Evolutionary conservation across 177 flowering plant species (phyloP).

Genomic region (Vitis hybrid): DNA sequence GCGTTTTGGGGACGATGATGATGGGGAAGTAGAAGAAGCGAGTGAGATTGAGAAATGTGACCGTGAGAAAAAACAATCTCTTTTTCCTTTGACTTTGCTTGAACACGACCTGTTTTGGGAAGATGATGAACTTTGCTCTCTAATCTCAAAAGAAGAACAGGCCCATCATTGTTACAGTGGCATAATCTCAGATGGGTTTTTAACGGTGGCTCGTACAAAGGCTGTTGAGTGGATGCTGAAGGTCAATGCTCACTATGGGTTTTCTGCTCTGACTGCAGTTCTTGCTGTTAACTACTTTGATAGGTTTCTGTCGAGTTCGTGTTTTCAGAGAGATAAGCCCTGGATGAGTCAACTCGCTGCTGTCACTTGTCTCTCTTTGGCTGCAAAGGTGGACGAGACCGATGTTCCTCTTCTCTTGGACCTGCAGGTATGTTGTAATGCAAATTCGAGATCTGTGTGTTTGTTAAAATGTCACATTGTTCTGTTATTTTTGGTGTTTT

Average conservation of each 20-base stretch:
- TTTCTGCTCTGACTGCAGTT: conserved; percentile 38
- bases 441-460: conserved; percentile 11
- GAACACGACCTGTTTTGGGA: conserved; percentile 45
- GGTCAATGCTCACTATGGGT: conserved; percentile 34
- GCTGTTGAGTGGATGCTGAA: conserved; percentile 45
- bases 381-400: conserved; percentile 65
- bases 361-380: conserved; percentile 64
- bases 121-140: conserved; percentile 34
- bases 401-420: conserved; percentile 62
- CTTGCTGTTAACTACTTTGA: conserved; percentile 59
- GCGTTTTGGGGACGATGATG: conserved; percentile 12
- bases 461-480: conserved; percentile 15
- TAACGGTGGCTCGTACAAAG: conserved; percentile 31
- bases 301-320: conserved; percentile 38
- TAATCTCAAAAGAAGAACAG: conserved; percentile 40
- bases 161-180: conserved; percentile 8
- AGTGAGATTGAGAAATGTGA: conserved; percentile 1
- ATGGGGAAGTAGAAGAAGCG: conserved; percentile 11
- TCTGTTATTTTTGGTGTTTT: conserved; percentile 8
- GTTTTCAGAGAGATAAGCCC: conserved; percentile 48
- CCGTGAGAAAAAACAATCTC: conserved; percentile 4
- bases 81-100: conserved; percentile 19
- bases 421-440: conserved; percentile 42
- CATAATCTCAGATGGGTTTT: conserved; percentile 22
- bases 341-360: conserved; percentile 66